Base-by-base conservation (phyloP, 1,139 yeast species). In the Kodamaea sp. region DNA sequence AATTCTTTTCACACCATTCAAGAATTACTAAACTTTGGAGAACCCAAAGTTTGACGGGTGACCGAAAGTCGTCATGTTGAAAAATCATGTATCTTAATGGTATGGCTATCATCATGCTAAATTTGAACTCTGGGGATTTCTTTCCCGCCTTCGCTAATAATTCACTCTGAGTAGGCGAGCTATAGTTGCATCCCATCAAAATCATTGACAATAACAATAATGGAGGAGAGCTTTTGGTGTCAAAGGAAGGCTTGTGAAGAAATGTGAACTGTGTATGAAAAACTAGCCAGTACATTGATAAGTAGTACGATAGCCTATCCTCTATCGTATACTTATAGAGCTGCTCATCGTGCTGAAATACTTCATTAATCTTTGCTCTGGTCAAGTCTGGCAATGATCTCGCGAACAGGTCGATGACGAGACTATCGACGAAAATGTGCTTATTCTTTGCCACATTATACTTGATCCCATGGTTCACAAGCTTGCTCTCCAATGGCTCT, bases 1-100 rank as follows among this genome's bases (percentile, higher is more conserved):
- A 75, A 32, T 81, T 71, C 53, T 84, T 82, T 49, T 86, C 95
- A 48, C 73, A 78, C 51, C 76, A 72, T 51, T 83, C 90, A 22
- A 84, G 56, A 35, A 84, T 51, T 34, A 80, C 61, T 32, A 84
- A 61, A 31, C 83, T 68, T 50, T 83, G 92, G 29, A 83, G 65
- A 2, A 83, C 73, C 83, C 88, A 83, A 6, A 81, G 62, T 40
- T 71, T 66, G 1, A 83, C 79, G 2, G 82, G 81, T 4, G 69
- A 77, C 40, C 70, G 71, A 46, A 80, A 78, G 39, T 79, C 85
- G 7, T 70, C 69, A 29, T 76, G 73, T 18, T 79, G 73, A 48
- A 82, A 80, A 7, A 82, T 70, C 30, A 70, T 61, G 73, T 80
- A 80, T 31, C 94, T 57, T 15, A 85, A 53, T 0, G 88, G 88